Percentiles rank a stretch among this genome's conserved stretches.
phyloP scores from a whole-genome alignment of 2,329 filamentous ascomycete genomes.

The Penicillium crustosum region DNA sequence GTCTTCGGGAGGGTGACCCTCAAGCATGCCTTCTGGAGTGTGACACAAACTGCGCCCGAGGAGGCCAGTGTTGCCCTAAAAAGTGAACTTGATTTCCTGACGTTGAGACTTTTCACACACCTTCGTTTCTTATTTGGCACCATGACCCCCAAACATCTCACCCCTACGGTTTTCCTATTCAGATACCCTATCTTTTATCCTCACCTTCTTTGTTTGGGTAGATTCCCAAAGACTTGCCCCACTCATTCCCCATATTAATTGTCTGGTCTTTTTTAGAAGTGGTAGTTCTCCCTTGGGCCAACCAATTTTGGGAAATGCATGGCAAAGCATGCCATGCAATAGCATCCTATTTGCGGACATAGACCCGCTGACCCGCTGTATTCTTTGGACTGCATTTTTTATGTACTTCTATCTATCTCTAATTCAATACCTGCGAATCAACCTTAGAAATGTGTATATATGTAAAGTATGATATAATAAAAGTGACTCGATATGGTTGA shows the following conservation, averaged over 20 bases:
- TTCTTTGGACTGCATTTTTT: background rate
- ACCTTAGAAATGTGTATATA: background rate
- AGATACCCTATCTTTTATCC: conserved; percentile 4
- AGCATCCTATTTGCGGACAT: background rate
- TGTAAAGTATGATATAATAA: too few relatives aligned
- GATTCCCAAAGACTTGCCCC: background rate
- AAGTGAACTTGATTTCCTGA: conserved; percentile 24
- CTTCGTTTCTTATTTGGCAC: conserved; percentile 1
- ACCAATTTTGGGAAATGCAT: background rate
- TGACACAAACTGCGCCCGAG: conserved; percentile 45
- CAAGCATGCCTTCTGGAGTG: conserved; percentile 50
- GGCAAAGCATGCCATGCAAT: conserved; percentile 1
- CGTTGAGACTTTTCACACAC: background rate
- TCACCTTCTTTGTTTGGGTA: background rate
- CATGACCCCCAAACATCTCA: conserved; percentile 1
- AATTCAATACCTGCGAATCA: conserved; percentile 7
- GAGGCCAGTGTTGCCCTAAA: conserved; percentile 45
- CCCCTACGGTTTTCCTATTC: conserved; percentile 1
- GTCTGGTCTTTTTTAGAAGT: background rate
- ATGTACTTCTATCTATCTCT: conserved; percentile 20
- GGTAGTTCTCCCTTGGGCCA: background rate
- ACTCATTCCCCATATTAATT: background rate
- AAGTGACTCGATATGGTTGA: too few relatives aligned
- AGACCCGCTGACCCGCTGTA: background rate
- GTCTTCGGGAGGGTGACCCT: conserved; percentile 38